phyloP scores from a whole-genome alignment of 139 green algal genomes.

The Pleodorina starrii region DNA sequence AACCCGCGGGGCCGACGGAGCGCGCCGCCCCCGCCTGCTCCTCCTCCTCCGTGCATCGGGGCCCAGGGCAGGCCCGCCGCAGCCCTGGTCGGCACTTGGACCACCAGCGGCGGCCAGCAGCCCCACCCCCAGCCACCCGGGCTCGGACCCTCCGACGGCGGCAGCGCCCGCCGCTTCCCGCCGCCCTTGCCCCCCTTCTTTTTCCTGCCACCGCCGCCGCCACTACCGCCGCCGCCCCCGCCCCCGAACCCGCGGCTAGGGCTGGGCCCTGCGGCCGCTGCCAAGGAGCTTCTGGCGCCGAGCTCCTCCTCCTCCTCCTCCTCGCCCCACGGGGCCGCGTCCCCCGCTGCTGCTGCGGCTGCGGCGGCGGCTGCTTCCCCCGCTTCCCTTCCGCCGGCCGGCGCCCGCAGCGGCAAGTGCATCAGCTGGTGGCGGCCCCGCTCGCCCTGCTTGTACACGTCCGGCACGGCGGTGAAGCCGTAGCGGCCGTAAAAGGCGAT shows the following conservation, averaged over 20 bases:
- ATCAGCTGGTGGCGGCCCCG: constrained; percentile 37
- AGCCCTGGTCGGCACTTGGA: too few species aligned
- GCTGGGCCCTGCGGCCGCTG: background rate
- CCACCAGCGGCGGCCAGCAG: background rate
- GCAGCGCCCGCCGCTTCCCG: constrained; percentile 33
- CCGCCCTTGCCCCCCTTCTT: constrained; percentile 28
- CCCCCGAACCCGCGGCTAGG: background rate
- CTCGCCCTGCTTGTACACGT: constrained; percentile 36
- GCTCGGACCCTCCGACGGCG: background rate
- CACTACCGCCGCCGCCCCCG: too few species aligned
- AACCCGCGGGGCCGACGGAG: too few species aligned
- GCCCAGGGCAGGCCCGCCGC: too few species aligned
- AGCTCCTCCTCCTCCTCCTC: too few species aligned
- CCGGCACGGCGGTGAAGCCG: constrained; percentile 25
- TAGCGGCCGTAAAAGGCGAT: constrained; percentile 53
- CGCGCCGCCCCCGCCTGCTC: too few species aligned
- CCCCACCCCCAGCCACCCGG: background rate
- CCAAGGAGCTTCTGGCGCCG: background rate
- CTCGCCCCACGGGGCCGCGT: too few species aligned
- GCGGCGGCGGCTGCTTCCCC: background rate
- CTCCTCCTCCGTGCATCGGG: too few species aligned
- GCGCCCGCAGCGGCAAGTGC: background rate
- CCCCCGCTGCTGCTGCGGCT: background rate
- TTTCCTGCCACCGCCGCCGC: too few species aligned
- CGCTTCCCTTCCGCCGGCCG: background rate